Evolutionary conservation across 2,329 filamentous ascomycete species (phyloP).

Genomic region (Bipolaris bicolor): DNA sequence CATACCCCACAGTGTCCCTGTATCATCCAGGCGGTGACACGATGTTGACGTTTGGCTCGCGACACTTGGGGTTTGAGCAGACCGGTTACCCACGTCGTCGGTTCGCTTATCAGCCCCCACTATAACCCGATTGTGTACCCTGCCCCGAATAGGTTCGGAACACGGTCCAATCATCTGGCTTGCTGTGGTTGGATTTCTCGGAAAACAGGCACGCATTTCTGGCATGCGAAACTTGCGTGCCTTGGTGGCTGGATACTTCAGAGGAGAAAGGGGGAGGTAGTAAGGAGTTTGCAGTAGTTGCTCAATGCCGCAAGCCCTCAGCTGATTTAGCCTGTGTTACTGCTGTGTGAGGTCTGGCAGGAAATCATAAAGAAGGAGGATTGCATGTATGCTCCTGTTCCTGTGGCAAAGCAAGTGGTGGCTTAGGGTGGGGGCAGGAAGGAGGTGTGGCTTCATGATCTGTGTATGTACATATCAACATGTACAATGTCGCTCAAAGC

Average conservation of each 20-base stretch:
- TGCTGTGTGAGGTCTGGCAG: not conserved
- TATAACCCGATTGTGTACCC: not conserved
- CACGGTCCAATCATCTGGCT: slow-evolving; percentile 4
- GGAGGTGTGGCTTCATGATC: not conserved
- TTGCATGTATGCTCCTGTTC: not conserved
- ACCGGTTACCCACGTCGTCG: not conserved
- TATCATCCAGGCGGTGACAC: slow-evolving; percentile 13
- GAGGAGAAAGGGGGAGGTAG: not conserved
- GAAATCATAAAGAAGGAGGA: not conserved
- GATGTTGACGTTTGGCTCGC: slow-evolving; percentile 11
- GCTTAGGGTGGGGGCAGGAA: not conserved
- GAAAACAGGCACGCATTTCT: slow-evolving; percentile 5
- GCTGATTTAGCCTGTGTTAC: not conserved
- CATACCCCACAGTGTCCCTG: slow-evolving; percentile 12
- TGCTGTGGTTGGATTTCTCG: not conserved
- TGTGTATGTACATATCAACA: too few species aligned
- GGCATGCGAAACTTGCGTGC: slow-evolving; percentile 8
- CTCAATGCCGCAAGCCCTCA: slow-evolving; percentile 8
- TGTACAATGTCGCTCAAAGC: too few species aligned
- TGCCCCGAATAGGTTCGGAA: slow-evolving; percentile 1
- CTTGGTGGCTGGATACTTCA: slow-evolving; percentile 1
- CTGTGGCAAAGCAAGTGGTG: not conserved
- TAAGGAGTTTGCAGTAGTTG: slow-evolving; percentile 2
- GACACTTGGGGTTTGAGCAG: slow-evolving; percentile 19
- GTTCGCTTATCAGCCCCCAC: not conserved